phyloP scores from a whole-genome alignment of 257 asterid species.

The Salvia splendens region DNA sequence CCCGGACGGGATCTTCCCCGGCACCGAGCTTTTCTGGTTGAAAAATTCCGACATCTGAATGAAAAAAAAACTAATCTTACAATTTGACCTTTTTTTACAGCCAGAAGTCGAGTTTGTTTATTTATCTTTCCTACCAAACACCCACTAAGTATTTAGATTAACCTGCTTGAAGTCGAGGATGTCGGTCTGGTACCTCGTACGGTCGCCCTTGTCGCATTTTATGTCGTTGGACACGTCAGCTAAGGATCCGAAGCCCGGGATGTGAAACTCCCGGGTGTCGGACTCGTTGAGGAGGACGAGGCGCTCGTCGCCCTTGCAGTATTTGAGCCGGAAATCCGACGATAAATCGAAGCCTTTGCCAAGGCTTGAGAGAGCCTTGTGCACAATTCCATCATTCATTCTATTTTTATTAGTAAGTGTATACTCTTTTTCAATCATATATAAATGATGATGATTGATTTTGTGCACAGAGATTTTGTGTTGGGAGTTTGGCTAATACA shows the following conservation, averaged over 20 bases:
- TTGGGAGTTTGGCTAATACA: not conserved
- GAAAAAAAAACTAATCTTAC: not conserved
- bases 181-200: conserved; percentile 77
- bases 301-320: conserved; percentile 70
- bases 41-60: conserved; percentile 95
- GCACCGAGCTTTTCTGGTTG: conserved; percentile 63
- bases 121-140: too few relatives aligned
- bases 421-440: not conserved
- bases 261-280: conserved; percentile 40
- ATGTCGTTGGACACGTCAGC: conserved; percentile 58
- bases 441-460: not conserved
- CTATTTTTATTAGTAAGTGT: not conserved
- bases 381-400: conserved; percentile 49
- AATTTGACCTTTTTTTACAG: not conserved
- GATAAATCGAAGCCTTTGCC: conserved; percentile 88
- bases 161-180: conserved; percentile 83
- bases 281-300: conserved; percentile 61
- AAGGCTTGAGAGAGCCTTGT: conserved; percentile 64
- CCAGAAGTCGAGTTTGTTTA: too few relatives aligned
- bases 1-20: conserved; percentile 93
- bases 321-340: conserved; percentile 74
- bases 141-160: too few relatives aligned
- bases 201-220: conserved; percentile 88
- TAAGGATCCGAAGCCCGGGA: conserved; percentile 72
- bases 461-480: not conserved